A percentile compares a stretch with the other conserved stretches of the same genome.
Conservation (phyloP, 352 stramenopile genomes). For the Stephanocyclus meneghinianus region DNA sequence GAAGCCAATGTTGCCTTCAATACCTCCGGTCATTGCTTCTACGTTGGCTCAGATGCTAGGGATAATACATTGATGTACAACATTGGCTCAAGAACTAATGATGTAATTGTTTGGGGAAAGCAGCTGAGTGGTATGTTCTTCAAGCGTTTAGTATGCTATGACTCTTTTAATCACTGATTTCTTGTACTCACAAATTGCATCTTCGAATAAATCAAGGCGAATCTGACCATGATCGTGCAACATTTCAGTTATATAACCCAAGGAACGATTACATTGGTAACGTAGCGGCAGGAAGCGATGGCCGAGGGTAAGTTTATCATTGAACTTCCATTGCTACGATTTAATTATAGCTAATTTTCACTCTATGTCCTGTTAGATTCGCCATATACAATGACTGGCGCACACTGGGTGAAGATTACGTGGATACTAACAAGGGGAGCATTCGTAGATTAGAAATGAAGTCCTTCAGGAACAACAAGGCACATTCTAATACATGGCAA, state of each 20-base stretch:
- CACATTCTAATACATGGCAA: slow-evolving; percentile 30
- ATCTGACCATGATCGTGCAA: slow-evolving; percentile 27
- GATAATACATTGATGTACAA: slow-evolving; percentile 48
- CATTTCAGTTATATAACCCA: slow-evolving; percentile 24
- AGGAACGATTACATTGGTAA: slow-evolving; percentile 55
- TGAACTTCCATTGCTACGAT: background rate
- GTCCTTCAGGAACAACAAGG: slow-evolving; percentile 36
- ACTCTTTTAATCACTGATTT: background rate
- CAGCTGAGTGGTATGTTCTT: slow-evolving; percentile 16
- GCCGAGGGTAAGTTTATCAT: slow-evolving; percentile 32
- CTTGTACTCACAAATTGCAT: background rate
- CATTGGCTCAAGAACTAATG: slow-evolving; percentile 41
- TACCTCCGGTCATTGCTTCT: slow-evolving; percentile 48
- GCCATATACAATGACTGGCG: slow-evolving; percentile 18
- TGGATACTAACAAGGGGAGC: slow-evolving; percentile 17
- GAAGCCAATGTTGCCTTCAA: slow-evolving; percentile 54
- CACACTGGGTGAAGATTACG: slow-evolving; percentile 15
- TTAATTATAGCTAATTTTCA: background rate
- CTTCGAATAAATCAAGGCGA: slow-evolving; percentile 3
- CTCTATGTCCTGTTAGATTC: slow-evolving; percentile 11
- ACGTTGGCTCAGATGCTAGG: slow-evolving; percentile 31
- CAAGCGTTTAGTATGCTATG: too few species aligned
- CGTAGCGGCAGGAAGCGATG: slow-evolving; percentile 45
- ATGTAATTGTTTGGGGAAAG: slow-evolving; percentile 23
- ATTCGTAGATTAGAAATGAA: too few species aligned